These are phyloP conservation scores for Penicillium vulpinum DNA, from an alignment of 2,329 filamentous ascomycete species.

Conservation along the genomic window DNA sequence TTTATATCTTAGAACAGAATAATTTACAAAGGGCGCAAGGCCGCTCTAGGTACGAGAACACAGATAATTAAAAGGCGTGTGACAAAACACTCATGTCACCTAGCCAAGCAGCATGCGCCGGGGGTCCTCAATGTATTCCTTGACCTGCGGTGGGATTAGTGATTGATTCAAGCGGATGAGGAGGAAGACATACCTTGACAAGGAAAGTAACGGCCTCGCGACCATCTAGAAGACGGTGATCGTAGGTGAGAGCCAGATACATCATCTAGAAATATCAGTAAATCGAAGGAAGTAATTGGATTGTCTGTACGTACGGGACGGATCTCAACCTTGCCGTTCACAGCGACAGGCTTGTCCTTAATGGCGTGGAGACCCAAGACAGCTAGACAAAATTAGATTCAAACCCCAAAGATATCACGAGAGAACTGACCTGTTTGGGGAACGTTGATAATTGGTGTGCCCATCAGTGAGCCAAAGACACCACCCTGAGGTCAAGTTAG, in stretches of 20 bases:
- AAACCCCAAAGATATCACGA: not conserved
- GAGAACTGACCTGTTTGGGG: constrained; percentile 70
- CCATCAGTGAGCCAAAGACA: constrained; percentile 95
- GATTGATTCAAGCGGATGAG: not conserved
- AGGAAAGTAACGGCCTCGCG: constrained; percentile 95
- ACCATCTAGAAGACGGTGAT: constrained; percentile 92
- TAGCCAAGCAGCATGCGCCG: constrained; percentile 76
- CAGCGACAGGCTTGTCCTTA: constrained; percentile 85
- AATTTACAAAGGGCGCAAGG: constrained; percentile 32
- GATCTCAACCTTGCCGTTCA: constrained; percentile 93
- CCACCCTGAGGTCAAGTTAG: constrained; percentile 58
- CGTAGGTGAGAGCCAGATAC: constrained; percentile 96
- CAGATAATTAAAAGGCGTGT: constrained; percentile 11
- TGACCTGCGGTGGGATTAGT: constrained; percentile 54
- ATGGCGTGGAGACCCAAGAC: constrained; percentile 94
- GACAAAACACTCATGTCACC: not conserved
- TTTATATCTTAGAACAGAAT: constrained; percentile 25
- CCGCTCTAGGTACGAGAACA: constrained; percentile 17
- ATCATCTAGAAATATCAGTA: constrained; percentile 66
- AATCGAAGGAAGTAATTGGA: not conserved
- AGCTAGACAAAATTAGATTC: constrained; percentile 42
- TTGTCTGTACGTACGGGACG: constrained; percentile 61
- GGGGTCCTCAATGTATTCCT: constrained; percentile 96
- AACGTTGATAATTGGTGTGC: constrained; percentile 97
- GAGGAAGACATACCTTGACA: constrained; percentile 64